Percentiles rank a stretch among this genome's conserved stretches.
phyloP scores from a whole-genome alignment of 164 flowering plant genomes.

The Sedum album region DNA sequence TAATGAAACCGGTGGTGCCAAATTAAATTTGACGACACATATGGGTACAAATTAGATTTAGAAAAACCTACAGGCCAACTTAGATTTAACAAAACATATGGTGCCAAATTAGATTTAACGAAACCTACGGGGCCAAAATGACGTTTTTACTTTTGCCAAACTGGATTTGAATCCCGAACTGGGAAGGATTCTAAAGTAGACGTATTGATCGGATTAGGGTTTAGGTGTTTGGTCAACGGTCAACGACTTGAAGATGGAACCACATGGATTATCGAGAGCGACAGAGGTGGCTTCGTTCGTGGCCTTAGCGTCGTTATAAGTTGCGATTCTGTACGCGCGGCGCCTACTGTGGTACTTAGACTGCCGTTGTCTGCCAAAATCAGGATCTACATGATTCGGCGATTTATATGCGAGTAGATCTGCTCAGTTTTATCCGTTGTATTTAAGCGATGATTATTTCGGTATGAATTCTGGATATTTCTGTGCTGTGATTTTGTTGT shows the following conservation, averaged over 20 bases:
- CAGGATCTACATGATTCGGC: constrained; percentile 55
- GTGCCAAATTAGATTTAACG: too few species aligned
- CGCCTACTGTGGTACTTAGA: constrained; percentile 70
- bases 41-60: too few species aligned
- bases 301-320: constrained; percentile 64
- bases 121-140: not conserved
- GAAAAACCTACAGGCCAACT: too few species aligned
- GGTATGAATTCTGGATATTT: constrained; percentile 24
- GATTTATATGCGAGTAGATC: constrained; percentile 67
- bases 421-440: constrained; percentile 50
- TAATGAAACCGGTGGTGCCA: too few species aligned
- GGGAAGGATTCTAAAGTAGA: not conserved
- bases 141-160: not conserved
- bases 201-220: not conserved
- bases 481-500: not conserved
- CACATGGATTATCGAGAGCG: constrained; percentile 27
- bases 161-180: too few species aligned
- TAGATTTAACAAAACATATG: too few species aligned
- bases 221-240: not conserved
- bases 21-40: too few species aligned
- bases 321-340: constrained; percentile 68
- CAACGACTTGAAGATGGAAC: constrained; percentile 11
- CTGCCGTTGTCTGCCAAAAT: constrained; percentile 59
- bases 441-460: constrained; percentile 51
- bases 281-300: constrained; percentile 49